Percentiles rank a stretch among this genome's conserved stretches.
Conservation (phyloP, 306 rosid genomes). For the Lagenaria siceraria region DNA sequence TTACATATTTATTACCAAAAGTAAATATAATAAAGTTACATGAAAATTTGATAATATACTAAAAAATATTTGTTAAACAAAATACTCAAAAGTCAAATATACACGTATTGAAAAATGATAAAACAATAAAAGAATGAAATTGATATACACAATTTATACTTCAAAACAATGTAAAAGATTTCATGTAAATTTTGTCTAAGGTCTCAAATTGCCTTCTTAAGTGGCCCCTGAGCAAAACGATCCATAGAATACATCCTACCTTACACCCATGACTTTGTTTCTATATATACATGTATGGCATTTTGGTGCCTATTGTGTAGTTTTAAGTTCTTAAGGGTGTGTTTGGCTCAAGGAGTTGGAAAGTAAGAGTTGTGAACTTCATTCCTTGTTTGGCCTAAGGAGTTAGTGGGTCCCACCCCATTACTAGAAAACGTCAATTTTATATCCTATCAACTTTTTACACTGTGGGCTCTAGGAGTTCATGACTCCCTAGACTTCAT, state of each 20-base stretch:
- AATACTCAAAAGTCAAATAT: not conserved
- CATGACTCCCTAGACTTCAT: too few relatives aligned
- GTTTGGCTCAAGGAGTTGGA: too few relatives aligned
- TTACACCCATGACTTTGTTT: not conserved
- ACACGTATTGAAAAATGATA: not conserved
- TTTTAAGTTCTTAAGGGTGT: not conserved
- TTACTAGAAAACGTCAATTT: too few relatives aligned
- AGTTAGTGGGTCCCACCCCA: too few relatives aligned
- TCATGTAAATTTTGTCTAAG: not conserved
- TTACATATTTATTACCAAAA: not conserved
- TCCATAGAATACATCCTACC: not conserved
- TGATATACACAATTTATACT: not conserved
- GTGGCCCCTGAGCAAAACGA: not conserved
- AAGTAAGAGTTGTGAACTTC: too few relatives aligned
- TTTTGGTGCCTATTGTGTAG: not conserved
- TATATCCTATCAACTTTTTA: too few relatives aligned
- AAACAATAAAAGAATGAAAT: not conserved
- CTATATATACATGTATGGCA: not conserved
- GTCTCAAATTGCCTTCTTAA: not conserved
- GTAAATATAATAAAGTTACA: not conserved
- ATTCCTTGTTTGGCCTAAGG: too few relatives aligned
- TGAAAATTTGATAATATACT: not conserved
- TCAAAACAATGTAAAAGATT: not conserved
- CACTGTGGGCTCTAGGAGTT: too few relatives aligned
- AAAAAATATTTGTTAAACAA: not conserved